Base-by-base conservation (phyloP, 1,284 basidiomycete species). In the Trichosporon sp. region DNA sequence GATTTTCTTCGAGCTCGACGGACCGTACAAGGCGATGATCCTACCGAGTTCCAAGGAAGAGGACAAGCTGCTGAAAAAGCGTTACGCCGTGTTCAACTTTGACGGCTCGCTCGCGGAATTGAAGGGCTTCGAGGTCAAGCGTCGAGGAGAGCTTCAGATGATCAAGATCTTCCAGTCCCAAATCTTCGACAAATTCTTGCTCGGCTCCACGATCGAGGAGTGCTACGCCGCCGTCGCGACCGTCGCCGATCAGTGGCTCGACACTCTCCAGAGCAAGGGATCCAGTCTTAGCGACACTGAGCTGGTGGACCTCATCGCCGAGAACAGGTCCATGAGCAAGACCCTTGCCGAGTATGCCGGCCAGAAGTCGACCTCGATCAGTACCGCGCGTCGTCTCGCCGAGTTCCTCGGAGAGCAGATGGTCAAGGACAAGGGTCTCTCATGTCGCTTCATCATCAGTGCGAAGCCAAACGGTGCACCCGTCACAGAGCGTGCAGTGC, bases 151-250 rank as follows among this genome's bases (percentile, higher is more conserved):
- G 83, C 87, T 99, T 68, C 97, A 99, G 80, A 90, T 99, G 79
- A 97, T 99, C 91, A 99, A 99, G 86, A 97, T 96, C 77, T 99
- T 99, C 88, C 97, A 99, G 82, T 94, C 94, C 5, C 94, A 97
- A 79, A 94, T 99, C 79, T 99, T 99, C 83, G 95, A 97, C 85
- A 96, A 93, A 80, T 99, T 99, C 86, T 85, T 99, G 65, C 89
- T 98, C 0, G 97, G 97, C 0, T 87, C 89, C 0, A 98, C 96
- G 0, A 93, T 93, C 0, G 91, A 96, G 79, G 96, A 98, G 79
- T 99, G 97, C 82, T 99, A 99, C 79, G 90, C 91, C 4, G 93
- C 92, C 0, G 97, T 99, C 26, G 96, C 97, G 0, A 88, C 92
- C 73, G 90, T 98, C 38, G 97, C 97, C 19, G 90, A 99, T 81